phyloP scores from a whole-genome alignment of 495 filamentous ascomycete genomes.

The Jackrogersella minutella region DNA sequence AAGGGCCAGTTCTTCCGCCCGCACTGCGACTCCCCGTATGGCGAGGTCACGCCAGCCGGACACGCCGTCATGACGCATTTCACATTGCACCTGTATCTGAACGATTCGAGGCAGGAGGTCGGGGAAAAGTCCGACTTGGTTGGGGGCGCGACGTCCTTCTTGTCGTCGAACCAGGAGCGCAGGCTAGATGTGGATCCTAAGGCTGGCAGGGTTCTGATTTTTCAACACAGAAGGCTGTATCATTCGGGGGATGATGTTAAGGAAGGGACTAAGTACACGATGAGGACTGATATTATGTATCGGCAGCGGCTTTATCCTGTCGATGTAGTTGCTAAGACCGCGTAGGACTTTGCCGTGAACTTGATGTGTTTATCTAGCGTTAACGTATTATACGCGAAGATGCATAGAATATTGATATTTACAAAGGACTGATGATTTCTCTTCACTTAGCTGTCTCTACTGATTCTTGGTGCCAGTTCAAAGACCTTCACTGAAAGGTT shows the following conservation, averaged over 20 bases:
- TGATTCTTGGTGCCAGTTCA: too few relatives aligned
- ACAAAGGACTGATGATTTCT: too few relatives aligned
- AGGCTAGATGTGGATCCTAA: slow-evolving; percentile 72
- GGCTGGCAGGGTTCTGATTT: slow-evolving; percentile 76
- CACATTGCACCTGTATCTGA: slow-evolving; percentile 88
- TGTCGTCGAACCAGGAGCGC: slow-evolving; percentile 54
- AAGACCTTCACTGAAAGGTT: too few relatives aligned
- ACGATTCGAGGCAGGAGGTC: slow-evolving; percentile 56
- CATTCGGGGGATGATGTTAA: slow-evolving; percentile 79
- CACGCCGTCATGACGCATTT: slow-evolving; percentile 65
- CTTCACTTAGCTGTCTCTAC: too few relatives aligned
- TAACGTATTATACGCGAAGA: neutral
- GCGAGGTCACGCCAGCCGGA: slow-evolving; percentile 60
- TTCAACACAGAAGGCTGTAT: slow-evolving; percentile 73
- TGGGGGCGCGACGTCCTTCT: slow-evolving; percentile 77
- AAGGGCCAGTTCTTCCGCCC: slow-evolving; percentile 79
- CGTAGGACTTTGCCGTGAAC: neutral
- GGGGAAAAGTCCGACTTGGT: slow-evolving; percentile 49
- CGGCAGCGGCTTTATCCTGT: neutral
- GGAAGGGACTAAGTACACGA: slow-evolving; percentile 75
- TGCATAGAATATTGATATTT: too few relatives aligned
- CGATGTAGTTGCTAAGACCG: neutral
- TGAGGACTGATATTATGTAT: slow-evolving; percentile 85
- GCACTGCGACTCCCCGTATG: slow-evolving; percentile 78
- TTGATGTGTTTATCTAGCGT: neutral